Base-by-base conservation (phyloP, 2,329 filamentous ascomycete species). In the Colletotrichum chrysophilum region DNA sequence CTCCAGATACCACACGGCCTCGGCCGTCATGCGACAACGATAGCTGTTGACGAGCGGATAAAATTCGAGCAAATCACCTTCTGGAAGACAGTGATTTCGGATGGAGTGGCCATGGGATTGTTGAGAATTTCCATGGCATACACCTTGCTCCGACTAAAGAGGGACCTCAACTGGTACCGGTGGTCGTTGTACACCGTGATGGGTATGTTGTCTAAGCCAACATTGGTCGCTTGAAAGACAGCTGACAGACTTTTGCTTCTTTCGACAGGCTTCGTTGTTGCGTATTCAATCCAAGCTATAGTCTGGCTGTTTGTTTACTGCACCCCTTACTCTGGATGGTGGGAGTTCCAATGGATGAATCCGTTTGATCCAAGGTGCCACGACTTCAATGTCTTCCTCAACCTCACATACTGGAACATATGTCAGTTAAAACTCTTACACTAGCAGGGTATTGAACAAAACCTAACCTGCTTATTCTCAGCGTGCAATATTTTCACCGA, bases 401-500 rank as follows among this genome's bases (percentile, higher is more conserved):
- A 77, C 34, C 71, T 80, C 3, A 73, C 68, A 4, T 79, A 79
- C 34, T 78, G 77, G 78, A 79, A 81, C 16, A 79, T 80, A 9
- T 48, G 76, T 80, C 8, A 77, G 77, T 66, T 4, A 1, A 48
- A 14, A 36, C 13, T 36, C 13, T 4, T 7, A 36, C 13, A 36
- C 6, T 36, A 14, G 13, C 34, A 16, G 13, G 34, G 34, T 16
- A 36, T 36, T 16, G 34, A 4, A 36, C 13, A 36, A 13, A 36
- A 1, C 13, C 34, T 36, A 36, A 36, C 13, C 13, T 36, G 6
- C 34, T 7, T 36, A 26, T 24, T 24, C 21, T 24, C 34, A 36
- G 34, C 79, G 18, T 80, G 81, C 74, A 82, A 83, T 55, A 82
- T 83, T 18, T 74, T 81, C 34, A 82, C 81, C 30, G 82, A 84